phyloP scores from a whole-genome alignment of 83 land plant species.

The Isoetes engelmannii region DNA sequence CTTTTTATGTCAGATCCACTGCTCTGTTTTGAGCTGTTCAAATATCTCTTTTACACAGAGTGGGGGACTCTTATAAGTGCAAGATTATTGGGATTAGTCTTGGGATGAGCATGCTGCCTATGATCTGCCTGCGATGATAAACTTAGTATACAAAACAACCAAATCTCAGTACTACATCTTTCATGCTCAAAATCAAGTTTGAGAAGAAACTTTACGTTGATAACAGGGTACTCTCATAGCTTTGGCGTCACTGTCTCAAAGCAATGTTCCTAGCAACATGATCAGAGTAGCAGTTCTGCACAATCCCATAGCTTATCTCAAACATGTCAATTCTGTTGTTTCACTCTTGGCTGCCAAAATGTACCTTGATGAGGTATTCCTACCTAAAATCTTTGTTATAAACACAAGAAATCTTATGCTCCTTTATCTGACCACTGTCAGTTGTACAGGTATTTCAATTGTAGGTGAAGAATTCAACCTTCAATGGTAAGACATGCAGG shows the following conservation, averaged over 20 bases:
- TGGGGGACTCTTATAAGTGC: background rate
- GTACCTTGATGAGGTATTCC: conserved; percentile 25
- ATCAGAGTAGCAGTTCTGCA: conserved; percentile 42
- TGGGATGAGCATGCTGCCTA: conserved; percentile 5
- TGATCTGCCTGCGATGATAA: conserved; percentile 16
- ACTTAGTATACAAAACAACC: background rate
- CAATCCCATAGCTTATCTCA: conserved; percentile 43
- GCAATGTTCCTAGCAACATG: conserved; percentile 17
- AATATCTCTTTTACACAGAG: too few relatives aligned
- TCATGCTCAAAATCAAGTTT: conserved; percentile 34
- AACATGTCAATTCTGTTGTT: conserved; percentile 33
- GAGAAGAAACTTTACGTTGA: background rate
- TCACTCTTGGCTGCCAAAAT: conserved; percentile 25
- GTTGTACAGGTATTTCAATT: too few relatives aligned
- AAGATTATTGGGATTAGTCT: conserved; percentile 17
- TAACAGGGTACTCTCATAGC: conserved; percentile 46
- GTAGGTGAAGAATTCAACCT: conserved; percentile 20
- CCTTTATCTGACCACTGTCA: conserved; percentile 9
- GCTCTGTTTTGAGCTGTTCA: too few relatives aligned
- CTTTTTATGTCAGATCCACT: too few relatives aligned
- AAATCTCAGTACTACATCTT: conserved; percentile 51
- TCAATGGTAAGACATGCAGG: conserved; percentile 14
- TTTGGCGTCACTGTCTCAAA: conserved; percentile 44
- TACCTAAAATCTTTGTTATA: too few relatives aligned
- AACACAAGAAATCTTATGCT: background rate